Percentiles rank a stretch among this genome's conserved stretches.
phyloP scores from a whole-genome alignment of 441 rosid species.

The Brassica balearica region DNA sequence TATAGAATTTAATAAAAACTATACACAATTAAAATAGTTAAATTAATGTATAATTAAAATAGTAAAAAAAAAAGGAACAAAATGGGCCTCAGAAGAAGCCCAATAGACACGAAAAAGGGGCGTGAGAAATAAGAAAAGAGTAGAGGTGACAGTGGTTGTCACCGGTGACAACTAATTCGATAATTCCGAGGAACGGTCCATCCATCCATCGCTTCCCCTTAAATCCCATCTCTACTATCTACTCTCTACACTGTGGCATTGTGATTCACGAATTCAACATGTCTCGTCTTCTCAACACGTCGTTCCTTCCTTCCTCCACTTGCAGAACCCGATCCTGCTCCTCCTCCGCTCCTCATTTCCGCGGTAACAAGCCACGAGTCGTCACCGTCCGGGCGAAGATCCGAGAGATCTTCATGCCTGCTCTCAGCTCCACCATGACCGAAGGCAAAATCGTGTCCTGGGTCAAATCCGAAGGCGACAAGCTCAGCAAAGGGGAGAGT shows the following conservation, averaged over 20 bases:
- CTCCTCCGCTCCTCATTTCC: constrained; percentile 23
- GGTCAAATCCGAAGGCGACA: constrained; percentile 90
- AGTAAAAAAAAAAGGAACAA: too few relatives aligned
- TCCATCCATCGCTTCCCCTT: neutral
- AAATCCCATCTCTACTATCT: constrained; percentile 2
- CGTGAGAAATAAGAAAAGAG: neutral
- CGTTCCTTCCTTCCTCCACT: constrained; percentile 55
- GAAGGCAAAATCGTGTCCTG: constrained; percentile 96
- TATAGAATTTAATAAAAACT: too few relatives aligned
- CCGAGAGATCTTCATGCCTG: constrained; percentile 97
- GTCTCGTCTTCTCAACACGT: constrained; percentile 74
- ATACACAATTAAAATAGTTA: too few relatives aligned
- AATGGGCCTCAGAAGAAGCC: neutral
- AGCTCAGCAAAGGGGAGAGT: constrained; percentile 84
- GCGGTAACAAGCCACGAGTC: constrained; percentile 27
- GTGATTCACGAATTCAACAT: constrained; percentile 39
- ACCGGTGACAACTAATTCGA: neutral
- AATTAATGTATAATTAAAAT: too few relatives aligned
- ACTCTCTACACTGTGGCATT: neutral
- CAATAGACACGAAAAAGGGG: neutral
- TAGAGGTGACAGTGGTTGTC: neutral
- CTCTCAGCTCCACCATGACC: constrained; percentile 93
- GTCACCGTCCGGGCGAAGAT: constrained; percentile 68
- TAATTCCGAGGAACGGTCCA: constrained; percentile 1
- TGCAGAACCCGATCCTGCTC: constrained; percentile 37